Base-by-base conservation (phyloP, 2,329 filamentous ascomycete genomes). In the Aspergillus caelatus region DNA sequence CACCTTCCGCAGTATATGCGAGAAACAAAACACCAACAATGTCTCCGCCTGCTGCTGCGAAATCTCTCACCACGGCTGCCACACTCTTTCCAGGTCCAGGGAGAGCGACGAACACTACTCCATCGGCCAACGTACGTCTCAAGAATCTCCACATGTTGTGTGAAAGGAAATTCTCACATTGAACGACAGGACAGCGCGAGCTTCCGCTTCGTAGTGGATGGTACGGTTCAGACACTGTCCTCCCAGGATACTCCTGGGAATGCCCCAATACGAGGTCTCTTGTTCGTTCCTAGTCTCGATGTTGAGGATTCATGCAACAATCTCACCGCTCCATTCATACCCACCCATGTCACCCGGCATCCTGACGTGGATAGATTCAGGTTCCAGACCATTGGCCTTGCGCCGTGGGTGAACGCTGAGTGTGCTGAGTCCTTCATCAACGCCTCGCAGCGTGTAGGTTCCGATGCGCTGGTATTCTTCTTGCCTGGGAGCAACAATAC, bases 271-370 rank as follows among this genome's bases (percentile, higher is more conserved):
- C 86, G 88, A 67, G 94, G 94, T 65, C 85, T 97, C 19, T 84
- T 98, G 62, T 98, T 95, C 76, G 90, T 96, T 2, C 95, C 94
- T 5, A 86, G 89, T 64, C 83, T 97, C 46, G 75, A 79, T 7
- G 62, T 72, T 12, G 75, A 83, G 61, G 84, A 90, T 65, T 78
- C 83, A 0, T 97, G 94, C 79, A 83, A 83, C 73, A 81, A 87
- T 19, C 78, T 85, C 54, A 87, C 90, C 48, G 83, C 83, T 46
- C 77, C 84, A n/a, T 88, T 90, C 69, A 84, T 97, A 10, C 92
- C 93, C 1, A 70, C 76, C 43, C 94, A 95, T 75, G 92, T 88
- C 60, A 96, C 92, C 14, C 87, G 90, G 19, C 85, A 86, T 69
- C 76, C 78, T n/a, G 85, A 95, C 71, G 85, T 97, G 19, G 83